Evolutionary conservation across 805 yeast genomes (phyloP).

Genomic region (Candida incommunis): DNA sequence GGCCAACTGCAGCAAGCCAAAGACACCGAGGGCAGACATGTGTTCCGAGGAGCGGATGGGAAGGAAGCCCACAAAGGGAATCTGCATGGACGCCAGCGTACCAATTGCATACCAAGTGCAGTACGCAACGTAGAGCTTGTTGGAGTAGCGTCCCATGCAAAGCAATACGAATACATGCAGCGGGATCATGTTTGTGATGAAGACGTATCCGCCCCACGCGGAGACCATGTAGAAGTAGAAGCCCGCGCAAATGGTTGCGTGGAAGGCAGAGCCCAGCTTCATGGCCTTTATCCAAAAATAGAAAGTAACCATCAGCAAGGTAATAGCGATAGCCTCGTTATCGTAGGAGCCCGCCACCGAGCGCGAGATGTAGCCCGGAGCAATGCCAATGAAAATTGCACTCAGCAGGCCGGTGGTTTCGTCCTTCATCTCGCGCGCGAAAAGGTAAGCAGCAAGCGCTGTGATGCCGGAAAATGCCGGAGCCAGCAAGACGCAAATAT

Average conservation of each 20-base stretch:
- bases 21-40: conserved; percentile 96
- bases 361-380: conserved; percentile 96
- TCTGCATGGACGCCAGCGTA: conserved; percentile 97
- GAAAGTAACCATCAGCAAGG: conserved; percentile 88
- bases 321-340: conserved; percentile 97
- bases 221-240: conserved; percentile 97
- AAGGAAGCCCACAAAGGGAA: conserved; percentile 94
- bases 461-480: conserved; percentile 94
- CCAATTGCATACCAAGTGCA: conserved; percentile 96
- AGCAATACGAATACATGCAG: conserved; percentile 82
- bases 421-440: conserved; percentile 84
- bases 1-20: conserved; percentile 85
- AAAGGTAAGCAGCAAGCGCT: conserved; percentile 74
- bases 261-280: conserved; percentile 78
- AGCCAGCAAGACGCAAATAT: conserved; percentile 89
- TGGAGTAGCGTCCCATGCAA: conserved; percentile 86
- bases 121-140: conserved; percentile 75
- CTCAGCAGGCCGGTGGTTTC: conserved; percentile 80
- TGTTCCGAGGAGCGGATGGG: conserved; percentile 97
- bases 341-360: conserved; percentile 98
- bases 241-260: conserved; percentile 70
- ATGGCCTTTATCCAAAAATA: conserved; percentile 91
- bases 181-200: conserved; percentile 94
- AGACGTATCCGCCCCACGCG: conserved; percentile 99
- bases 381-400: conserved; percentile 92